These are phyloP conservation scores for Phaffia rhodozyma DNA, from an alignment of 1,284 basidiomycete species.

Conservation along the genomic window DNA sequence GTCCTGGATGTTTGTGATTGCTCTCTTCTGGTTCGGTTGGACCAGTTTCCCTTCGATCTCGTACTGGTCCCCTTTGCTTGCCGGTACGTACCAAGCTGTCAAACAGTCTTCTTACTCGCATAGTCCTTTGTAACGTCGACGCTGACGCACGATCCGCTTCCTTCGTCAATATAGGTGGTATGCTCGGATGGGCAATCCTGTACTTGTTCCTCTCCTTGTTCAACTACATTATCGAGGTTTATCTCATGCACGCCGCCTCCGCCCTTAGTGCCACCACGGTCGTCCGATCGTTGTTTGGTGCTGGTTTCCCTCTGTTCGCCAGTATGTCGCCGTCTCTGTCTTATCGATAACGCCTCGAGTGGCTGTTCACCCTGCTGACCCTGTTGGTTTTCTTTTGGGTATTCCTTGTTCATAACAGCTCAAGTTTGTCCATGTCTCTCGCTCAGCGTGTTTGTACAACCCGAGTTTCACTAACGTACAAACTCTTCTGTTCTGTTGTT, in stretches of 20 bases:
- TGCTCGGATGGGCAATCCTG: conserved; percentile 37
- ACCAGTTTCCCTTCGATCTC: conserved; percentile 36
- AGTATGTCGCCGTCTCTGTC: not conserved
- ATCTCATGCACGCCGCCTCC: conserved; percentile 45
- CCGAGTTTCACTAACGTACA: no score
- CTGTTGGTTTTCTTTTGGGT: no score
- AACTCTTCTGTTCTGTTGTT: no score
- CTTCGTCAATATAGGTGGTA: conserved; percentile 23
- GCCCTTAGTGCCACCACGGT: conserved; percentile 49
- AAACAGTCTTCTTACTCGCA: no score
- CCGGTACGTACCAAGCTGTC: conserved; percentile 17
- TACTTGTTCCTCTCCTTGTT: conserved; percentile 46
- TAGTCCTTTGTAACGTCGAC: no score
- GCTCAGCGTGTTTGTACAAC: no score
- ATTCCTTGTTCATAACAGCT: no score
- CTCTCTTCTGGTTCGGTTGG: conserved; percentile 40
- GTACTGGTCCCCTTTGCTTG: conserved; percentile 38
- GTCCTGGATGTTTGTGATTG: conserved; percentile 29
- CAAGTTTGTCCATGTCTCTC: no score
- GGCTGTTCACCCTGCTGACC: no score
- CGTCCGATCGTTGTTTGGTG: conserved; percentile 46
- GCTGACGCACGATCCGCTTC: no score
- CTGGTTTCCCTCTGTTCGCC: conserved; percentile 46
- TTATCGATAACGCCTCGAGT: no score
- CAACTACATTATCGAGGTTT: conserved; percentile 42